Base-by-base conservation (phyloP, 352 stramenopile species). In the Phytophthora lateralis region DNA sequence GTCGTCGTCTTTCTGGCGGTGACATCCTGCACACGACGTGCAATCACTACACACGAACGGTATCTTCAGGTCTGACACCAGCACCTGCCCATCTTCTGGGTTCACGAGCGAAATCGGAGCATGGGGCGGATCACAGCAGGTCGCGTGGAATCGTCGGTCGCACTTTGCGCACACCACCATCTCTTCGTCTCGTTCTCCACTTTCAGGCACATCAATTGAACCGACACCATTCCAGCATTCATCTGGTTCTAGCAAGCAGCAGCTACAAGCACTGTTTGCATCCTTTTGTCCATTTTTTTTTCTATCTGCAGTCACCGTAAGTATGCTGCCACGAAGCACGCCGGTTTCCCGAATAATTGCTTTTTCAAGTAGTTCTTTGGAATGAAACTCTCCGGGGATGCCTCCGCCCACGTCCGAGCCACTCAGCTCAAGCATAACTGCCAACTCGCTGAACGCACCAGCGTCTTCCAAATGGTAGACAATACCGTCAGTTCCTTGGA, bases 61-160 rank as follows among this genome's bases (percentile, higher is more conserved):
- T n/a, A 78, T 65, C 27, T 82, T 73, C 12, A 92, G 58, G 45
- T 93, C 81, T 8, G 78, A 74, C 3, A 91, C 64, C 6, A 94
- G 61, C 5, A 90, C 69, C 12, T 58, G 66, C 0, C 75, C 71
- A 37, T 91, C 75, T 15, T 91, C 81, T 38, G 71, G 63, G 9
- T 75, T 86, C 12, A 88, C 41, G 10, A 93, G 59, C 10, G 83
- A 81, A 15, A 83, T 80, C 6, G 65, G 60, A 4, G 82, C 72
- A 56, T 91, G 69, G 5, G 88, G 88, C 4, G 85, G 86, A 55
- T 94, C 84, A 42, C 84, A 92, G 46, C 88, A 96, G n/a, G 77
- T 84, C 1, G 57, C 41, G 61, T 96, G 88, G 26, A 85, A 95
- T 1, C 59, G 51, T 10, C 63, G 55, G 5, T 70, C 24, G 47